These are phyloP conservation scores for Didymella pomorum DNA, from an alignment of 2,329 filamentous ascomycete genomes.

Conservation along the genomic window DNA sequence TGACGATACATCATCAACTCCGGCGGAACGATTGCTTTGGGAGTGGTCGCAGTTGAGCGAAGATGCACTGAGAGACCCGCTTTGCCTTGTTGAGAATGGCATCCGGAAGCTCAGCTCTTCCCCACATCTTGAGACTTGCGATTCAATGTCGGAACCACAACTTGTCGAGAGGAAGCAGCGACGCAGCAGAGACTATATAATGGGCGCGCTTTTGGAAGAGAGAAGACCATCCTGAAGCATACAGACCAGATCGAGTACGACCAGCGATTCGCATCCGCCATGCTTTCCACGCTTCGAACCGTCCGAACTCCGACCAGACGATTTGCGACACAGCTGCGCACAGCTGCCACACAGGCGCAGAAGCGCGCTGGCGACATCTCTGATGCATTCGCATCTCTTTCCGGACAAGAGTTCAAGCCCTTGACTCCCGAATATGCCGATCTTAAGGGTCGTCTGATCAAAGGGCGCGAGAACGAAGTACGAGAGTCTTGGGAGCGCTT, in stretches of 20 bases:
- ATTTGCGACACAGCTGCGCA: conserved; percentile 34
- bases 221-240: conserved; percentile 22
- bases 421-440: conserved; percentile 56
- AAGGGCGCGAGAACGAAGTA: conserved; percentile 58
- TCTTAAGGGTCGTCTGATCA: conserved; percentile 56
- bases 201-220: conserved; percentile 22
- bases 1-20: conserved; percentile 22
- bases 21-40: conserved; percentile 30
- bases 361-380: conserved; percentile 60
- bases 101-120: conserved; percentile 31
- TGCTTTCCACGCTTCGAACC: conserved; percentile 43
- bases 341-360: conserved; percentile 45
- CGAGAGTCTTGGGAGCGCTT: conserved; percentile 58
- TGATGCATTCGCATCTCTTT: conserved; percentile 60
- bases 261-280: conserved; percentile 24
- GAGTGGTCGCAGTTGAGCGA: conserved; percentile 15
- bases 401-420: conserved; percentile 56
- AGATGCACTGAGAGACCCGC: conserved; percentile 18
- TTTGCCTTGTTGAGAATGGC: conserved; percentile 29
- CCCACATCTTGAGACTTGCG: conserved; percentile 22
- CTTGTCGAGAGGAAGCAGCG: conserved; percentile 10
- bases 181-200: conserved; percentile 30
- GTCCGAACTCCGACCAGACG: conserved; percentile 35
- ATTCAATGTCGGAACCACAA: conserved; percentile 30
- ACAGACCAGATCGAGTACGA: conserved; percentile 3